A percentile compares a stretch with the other conserved stretches of the same genome.
Evolutionary conservation across 331 rosid genomes (phyloP).

Genomic region (Quercus lobata): DNA sequence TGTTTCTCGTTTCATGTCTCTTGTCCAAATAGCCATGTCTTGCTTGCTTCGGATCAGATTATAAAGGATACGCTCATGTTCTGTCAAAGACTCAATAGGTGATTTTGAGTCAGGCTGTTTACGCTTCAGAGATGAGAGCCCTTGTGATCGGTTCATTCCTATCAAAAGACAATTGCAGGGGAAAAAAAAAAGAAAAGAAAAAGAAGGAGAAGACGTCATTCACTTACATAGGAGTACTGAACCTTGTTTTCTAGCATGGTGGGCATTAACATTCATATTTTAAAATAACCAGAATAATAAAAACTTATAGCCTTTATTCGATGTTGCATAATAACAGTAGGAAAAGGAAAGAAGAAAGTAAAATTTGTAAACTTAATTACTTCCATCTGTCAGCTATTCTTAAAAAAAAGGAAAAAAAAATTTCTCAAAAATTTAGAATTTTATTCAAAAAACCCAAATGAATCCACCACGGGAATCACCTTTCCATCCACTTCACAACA

Average conservation of each 20-base stretch:
- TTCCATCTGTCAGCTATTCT: not conserved
- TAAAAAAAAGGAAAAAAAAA: not conserved
- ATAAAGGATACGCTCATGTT: constrained; percentile 39
- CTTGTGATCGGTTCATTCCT: constrained; percentile 43
- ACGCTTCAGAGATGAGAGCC: constrained; percentile 18
- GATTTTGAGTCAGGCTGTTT: constrained; percentile 36
- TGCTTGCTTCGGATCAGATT: constrained; percentile 46
- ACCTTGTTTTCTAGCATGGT: not conserved
- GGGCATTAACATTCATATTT: not conserved
- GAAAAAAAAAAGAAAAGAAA: no score
- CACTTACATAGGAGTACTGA: not conserved
- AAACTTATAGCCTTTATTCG: not conserved
- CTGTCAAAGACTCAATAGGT: constrained; percentile 31
- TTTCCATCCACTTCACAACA: not conserved
- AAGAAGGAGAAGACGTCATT: not conserved
- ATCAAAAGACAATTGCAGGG: not conserved
- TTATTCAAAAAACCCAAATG: not conserved
- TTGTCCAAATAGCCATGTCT: constrained; percentile 58
- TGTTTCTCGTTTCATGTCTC: constrained; percentile 53
- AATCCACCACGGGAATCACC: not conserved
- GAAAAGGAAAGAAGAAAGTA: not conserved
- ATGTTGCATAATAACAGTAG: not conserved
- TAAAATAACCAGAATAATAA: not conserved
- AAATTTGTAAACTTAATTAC: not conserved
- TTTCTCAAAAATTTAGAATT: not conserved